phyloP scores from a whole-genome alignment of 371 early-diverging fungal species.

The Lichtheimia corymbifera region DNA sequence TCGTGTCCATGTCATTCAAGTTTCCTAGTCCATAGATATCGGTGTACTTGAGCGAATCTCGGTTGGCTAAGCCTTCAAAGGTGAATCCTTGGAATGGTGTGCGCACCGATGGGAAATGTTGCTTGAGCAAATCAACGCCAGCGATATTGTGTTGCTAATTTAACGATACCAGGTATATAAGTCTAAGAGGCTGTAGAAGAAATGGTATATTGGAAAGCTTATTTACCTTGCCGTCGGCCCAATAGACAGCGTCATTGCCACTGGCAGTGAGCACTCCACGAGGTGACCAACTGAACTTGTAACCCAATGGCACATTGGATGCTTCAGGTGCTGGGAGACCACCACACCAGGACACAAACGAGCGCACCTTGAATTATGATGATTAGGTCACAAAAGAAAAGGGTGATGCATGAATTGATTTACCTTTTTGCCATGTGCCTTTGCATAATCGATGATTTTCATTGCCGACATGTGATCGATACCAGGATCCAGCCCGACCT shows the following conservation, averaged over 20 bases:
- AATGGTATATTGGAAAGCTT: too few relatives aligned
- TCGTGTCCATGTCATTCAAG: conserved; percentile 70
- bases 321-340: conserved; percentile 91
- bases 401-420: neutral
- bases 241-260: conserved; percentile 80
- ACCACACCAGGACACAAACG: conserved; percentile 90
- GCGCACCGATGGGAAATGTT: conserved; percentile 60
- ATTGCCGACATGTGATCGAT: conserved; percentile 98
- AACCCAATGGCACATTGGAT: conserved; percentile 84
- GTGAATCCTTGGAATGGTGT: conserved; percentile 80
- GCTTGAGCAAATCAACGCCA: conserved; percentile 77
- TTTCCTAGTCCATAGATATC: conserved; percentile 67
- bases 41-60: conserved; percentile 73
- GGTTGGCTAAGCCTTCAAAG: conserved; percentile 86
- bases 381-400: neutral
- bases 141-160: conserved; percentile 46
- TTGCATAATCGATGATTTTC: conserved; percentile 92
- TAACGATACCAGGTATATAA: neutral
- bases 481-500: conserved; percentile 98
- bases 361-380: conserved; percentile 51
- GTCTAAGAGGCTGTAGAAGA: too few relatives aligned
- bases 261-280: conserved; percentile 86
- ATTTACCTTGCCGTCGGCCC: conserved; percentile 67
- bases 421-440: conserved; percentile 60
- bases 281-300: conserved; percentile 92